Conservation (phyloP, 2,329 filamentous ascomycete genomes). For the Calcarisporium arbuscula region DNA sequence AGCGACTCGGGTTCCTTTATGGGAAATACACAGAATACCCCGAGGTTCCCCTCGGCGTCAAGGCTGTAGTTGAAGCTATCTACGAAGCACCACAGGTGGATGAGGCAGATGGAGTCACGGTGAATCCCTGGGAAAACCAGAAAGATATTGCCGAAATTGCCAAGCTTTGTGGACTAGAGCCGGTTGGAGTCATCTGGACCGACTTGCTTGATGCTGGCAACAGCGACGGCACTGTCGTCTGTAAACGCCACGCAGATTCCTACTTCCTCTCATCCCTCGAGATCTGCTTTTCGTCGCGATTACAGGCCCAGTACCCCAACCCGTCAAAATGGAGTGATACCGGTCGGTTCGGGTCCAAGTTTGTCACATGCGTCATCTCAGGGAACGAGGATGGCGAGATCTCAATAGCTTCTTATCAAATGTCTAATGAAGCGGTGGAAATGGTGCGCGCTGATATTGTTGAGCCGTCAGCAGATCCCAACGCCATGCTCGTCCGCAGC, state of each 20-base stretch:
- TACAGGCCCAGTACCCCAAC: slow-evolving; percentile 84
- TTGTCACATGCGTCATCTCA: slow-evolving; percentile 94
- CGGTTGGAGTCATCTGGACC: slow-evolving; percentile 90
- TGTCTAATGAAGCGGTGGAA: slow-evolving; percentile 90
- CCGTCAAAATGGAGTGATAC: slow-evolving; percentile 96
- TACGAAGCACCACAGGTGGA: slow-evolving; percentile 92
- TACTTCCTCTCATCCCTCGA: slow-evolving; percentile 92
- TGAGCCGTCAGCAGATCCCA: slow-evolving; percentile 88
- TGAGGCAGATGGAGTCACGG: slow-evolving; percentile 80
- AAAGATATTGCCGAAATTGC: slow-evolving; percentile 76
- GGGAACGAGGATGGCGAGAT: slow-evolving; percentile 88
- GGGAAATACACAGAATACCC: slow-evolving; percentile 86
- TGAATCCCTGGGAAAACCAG: slow-evolving; percentile 81
- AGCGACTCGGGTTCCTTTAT: slow-evolving; percentile 86
- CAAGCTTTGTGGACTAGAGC: slow-evolving; percentile 74
- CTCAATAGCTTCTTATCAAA: slow-evolving; percentile 85
- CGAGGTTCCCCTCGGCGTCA: slow-evolving; percentile 87
- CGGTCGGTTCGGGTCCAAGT: slow-evolving; percentile 88
- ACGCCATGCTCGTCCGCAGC: slow-evolving; percentile 87
- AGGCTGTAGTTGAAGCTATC: slow-evolving; percentile 93
- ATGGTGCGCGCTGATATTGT: slow-evolving; percentile 95
- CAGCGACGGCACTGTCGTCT: slow-evolving; percentile 80
- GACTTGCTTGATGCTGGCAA: slow-evolving; percentile 78
- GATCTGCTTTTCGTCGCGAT: slow-evolving; percentile 78
- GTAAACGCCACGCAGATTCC: slow-evolving; percentile 92